Base-by-base conservation (phyloP, 805 yeast genomes). In the Ogataea paraovalis region DNA sequence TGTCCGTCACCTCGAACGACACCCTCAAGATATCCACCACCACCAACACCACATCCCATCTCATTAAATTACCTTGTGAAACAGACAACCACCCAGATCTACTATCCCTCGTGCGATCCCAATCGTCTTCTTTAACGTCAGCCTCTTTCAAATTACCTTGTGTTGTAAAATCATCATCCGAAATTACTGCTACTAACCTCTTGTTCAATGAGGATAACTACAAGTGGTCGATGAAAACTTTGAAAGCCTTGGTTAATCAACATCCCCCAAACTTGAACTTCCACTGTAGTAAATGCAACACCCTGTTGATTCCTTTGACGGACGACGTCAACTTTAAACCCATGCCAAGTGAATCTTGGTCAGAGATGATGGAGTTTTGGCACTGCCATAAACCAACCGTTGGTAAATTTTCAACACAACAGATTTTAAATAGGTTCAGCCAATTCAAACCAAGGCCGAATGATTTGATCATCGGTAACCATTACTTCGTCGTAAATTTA, bases 321-420 rank as follows among this genome's bases (percentile, higher is more conserved):
- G 16, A 8, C 13, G 16, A 34, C 13, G 16, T 30, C 3, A 64
- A 60, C 13, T 66, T 80, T 40, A 59, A 67, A 45, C 87, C 87
- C 34, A 78, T 92, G 82, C 99, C 99, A 0, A 85, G 96, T 1
- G 97, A 90, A 59, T 71, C 80, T 42, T 92, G 99, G 99, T 80
- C 85, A 13, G 99, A 92, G 62, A 70, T 94, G 76, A 85, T 92
- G 96, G 98, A 92, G 48, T 86, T 85, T 54, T 92, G 99, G 99
- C 97, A 92, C 63, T 92, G 99, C 61, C 97, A 92, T 60, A 85
- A 85, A 57, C 95, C 95, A 0, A 48, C 53, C 16, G 43, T 46
- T 1, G 60, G 58, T 2, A 44, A 49, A 2, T 43, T 57, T 19
- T 48, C 61, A 23, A 60, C 47, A 36, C 43, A 45, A 36, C 47